Conservation (phyloP, 225 moss, liverwort and hornwort species). For the Rhytidiadelphus loreus region DNA sequence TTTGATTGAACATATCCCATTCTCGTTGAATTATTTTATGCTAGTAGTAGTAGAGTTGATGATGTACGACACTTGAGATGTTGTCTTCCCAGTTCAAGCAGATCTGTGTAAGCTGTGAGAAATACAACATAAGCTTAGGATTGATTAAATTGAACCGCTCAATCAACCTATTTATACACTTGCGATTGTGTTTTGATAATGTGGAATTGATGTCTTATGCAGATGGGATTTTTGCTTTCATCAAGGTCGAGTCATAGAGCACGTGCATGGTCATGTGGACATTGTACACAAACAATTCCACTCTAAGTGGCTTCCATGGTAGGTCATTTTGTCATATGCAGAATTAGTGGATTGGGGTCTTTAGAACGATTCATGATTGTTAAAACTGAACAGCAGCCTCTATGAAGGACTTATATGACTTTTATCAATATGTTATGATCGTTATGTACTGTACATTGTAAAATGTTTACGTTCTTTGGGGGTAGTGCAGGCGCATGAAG, state of each 20-base stretch:
- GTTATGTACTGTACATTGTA: not conserved
- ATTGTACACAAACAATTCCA: slow-evolving; percentile 81
- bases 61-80: not conserved
- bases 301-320: slow-evolving; percentile 71
- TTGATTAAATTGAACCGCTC: not conserved
- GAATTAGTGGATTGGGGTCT: not conserved
- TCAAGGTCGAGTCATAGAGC: slow-evolving; percentile 75
- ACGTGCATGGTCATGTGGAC: slow-evolving; percentile 82
- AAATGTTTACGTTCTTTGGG: not conserved
- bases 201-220: not conserved
- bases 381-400: not conserved
- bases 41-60: not conserved
- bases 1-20: not conserved
- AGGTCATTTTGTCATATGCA: slow-evolving; percentile 2
- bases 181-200: not conserved
- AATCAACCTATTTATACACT: not conserved
- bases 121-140: not conserved
- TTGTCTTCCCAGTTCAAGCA: not conserved
- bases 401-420: not conserved
- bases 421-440: not conserved
- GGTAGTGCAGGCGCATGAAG: slow-evolving; percentile 67
- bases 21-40: not conserved
- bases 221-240: slow-evolving; percentile 98
- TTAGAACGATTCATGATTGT: not conserved
- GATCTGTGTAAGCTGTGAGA: not conserved